Evolutionary conservation across 306 rosid species (phyloP).

Genomic region (Parietaria judaica): DNA sequence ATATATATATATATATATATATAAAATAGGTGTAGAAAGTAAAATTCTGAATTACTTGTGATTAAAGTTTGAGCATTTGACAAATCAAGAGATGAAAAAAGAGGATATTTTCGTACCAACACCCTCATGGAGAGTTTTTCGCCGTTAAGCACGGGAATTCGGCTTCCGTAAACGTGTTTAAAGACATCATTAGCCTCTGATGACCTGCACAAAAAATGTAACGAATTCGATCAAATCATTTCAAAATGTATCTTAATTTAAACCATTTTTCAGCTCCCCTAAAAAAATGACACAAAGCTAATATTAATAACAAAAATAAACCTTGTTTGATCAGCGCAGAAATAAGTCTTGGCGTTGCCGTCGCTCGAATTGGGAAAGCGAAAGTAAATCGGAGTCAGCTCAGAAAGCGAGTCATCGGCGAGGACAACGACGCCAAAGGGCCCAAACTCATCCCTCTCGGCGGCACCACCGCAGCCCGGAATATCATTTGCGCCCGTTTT

Average conservation of each 20-base stretch:
- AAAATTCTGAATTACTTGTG: too few species aligned
- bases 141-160: conserved; percentile 53
- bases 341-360: conserved; percentile 34
- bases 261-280: too few species aligned
- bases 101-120: conserved; percentile 39
- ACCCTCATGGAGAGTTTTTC: conserved; percentile 51
- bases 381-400: conserved; percentile 65
- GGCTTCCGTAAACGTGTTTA: conserved; percentile 48
- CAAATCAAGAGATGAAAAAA: background rate
- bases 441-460: conserved; percentile 49
- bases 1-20: too few species aligned
- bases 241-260: too few species aligned
- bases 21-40: too few species aligned
- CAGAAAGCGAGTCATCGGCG: conserved; percentile 70
- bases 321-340: conserved; percentile 74
- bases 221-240: background rate
- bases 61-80: too few species aligned
- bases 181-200: conserved; percentile 54
- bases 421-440: conserved; percentile 72
- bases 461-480: conserved; percentile 50
- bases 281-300: too few species aligned
- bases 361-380: conserved; percentile 24
- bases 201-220: conserved; percentile 45
- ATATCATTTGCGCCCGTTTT: conserved; percentile 8
- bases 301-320: conserved; percentile 1